Conservation (phyloP, 768 basidiomycete species). For the Podaxis carcinomalis region DNA sequence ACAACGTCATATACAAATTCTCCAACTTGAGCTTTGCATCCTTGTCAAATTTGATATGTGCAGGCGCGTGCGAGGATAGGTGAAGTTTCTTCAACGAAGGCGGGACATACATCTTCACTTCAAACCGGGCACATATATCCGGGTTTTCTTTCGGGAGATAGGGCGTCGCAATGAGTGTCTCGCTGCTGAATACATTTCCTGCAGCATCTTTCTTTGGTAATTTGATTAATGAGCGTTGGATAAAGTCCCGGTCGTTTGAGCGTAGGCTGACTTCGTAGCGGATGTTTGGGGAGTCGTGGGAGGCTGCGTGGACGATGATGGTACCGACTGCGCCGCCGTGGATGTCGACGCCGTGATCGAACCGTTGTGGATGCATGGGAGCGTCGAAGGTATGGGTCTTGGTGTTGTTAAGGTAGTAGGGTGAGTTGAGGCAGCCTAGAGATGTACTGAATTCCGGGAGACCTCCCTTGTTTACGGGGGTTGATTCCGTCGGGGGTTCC, state of each 20-base stretch:
- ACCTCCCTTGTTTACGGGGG: conserved; percentile 37
- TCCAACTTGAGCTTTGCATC: conserved; percentile 39
- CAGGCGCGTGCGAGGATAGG: conserved; percentile 35
- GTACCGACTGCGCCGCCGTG: conserved; percentile 48
- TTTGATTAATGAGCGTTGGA: conserved; percentile 33
- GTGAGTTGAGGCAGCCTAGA: conserved; percentile 43
- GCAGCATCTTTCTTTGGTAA: conserved; percentile 29
- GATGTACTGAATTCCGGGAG: conserved; percentile 53
- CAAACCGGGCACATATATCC: conserved; percentile 48
- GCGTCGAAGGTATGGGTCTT: conserved; percentile 30
- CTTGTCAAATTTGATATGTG: conserved; percentile 48
- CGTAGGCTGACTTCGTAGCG: conserved; percentile 47
- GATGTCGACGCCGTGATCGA: conserved; percentile 44
- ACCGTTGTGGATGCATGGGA: conserved; percentile 28
- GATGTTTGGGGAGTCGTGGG: conserved; percentile 35
- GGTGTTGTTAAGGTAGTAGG: conserved; percentile 40
- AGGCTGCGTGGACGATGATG: conserved; percentile 41
- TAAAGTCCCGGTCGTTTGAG: conserved; percentile 33
- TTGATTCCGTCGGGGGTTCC: conserved; percentile 34
- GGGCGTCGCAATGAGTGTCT: conserved; percentile 35
- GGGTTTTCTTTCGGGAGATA: conserved; percentile 15
- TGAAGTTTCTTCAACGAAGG: conserved; percentile 44
- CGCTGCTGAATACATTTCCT: conserved; percentile 29
- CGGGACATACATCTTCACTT: conserved; percentile 48
- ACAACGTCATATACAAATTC: conserved; percentile 41